These are phyloP conservation scores for Globisporangium paddicum DNA, from an alignment of 352 stramenopile genomes.

Conservation along the genomic window DNA sequence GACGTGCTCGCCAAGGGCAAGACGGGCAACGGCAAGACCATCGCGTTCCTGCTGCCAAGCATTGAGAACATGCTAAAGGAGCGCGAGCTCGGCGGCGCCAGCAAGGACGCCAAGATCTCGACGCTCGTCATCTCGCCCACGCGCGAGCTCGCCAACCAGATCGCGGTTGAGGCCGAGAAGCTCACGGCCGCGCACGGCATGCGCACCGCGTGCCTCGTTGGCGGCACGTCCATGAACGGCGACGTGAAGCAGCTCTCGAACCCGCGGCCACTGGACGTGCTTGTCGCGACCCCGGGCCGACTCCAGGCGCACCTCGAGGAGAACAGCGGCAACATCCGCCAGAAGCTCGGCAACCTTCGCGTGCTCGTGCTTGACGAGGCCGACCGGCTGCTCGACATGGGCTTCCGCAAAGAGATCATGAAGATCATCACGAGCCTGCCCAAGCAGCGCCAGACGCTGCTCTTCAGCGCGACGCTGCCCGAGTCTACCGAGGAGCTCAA, in stretches of 20 bases:
- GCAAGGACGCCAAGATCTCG: slow-evolving; percentile 11
- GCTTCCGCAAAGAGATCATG: slow-evolving; percentile 91
- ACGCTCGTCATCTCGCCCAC: slow-evolving; percentile 72
- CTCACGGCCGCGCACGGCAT: slow-evolving; percentile 87
- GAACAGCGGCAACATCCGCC: slow-evolving; percentile 82
- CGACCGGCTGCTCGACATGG: slow-evolving; percentile 96
- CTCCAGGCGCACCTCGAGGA: slow-evolving; percentile 95
- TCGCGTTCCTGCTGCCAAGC: slow-evolving; percentile 78
- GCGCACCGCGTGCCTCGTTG: slow-evolving; percentile 62
- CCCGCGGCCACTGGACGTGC: slow-evolving; percentile 76
- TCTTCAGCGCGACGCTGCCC: slow-evolving; percentile 95
- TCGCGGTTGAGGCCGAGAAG: slow-evolving; percentile 83
- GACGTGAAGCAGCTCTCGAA: slow-evolving; percentile 36
- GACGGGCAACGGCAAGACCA: slow-evolving; percentile 90
- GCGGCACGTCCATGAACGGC: slow-evolving; percentile 87
- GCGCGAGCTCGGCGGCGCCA: background rate
- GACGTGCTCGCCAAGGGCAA: slow-evolving; percentile 93
- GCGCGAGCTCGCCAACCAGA: slow-evolving; percentile 95
- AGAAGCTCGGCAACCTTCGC: slow-evolving; percentile 36
- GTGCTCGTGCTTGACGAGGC: slow-evolving; percentile 95
- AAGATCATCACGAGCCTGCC: slow-evolving; percentile 75
- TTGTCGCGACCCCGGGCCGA: slow-evolving; percentile 95
- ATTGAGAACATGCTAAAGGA: slow-evolving; percentile 60
- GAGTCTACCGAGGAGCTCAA: slow-evolving; percentile 84
- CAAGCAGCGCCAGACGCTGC: slow-evolving; percentile 87